Evolutionary conservation across 805 yeast genomes (phyloP).

Genomic region (Wickerhamiella siamensis): DNA sequence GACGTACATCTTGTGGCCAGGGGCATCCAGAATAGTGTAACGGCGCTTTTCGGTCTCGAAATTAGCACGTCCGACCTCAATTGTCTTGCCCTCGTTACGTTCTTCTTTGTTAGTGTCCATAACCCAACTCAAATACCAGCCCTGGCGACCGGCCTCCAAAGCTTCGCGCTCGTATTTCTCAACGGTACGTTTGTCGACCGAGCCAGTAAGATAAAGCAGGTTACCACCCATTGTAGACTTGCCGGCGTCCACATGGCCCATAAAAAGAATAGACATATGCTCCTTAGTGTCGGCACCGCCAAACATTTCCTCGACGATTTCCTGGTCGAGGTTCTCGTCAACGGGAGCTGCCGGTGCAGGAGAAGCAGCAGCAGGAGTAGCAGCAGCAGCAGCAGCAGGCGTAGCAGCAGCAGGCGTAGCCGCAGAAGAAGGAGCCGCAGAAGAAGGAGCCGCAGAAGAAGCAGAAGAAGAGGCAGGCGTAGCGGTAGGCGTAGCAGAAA

Average conservation of each 20-base stretch:
- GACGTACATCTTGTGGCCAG: conserved; percentile 98
- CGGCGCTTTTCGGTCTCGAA: conserved; percentile 97
- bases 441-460: neutral
- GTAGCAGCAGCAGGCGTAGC: conserved; percentile 1
- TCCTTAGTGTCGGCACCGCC: conserved; percentile 53
- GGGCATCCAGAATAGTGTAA: conserved; percentile 96
- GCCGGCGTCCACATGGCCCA: conserved; percentile 99
- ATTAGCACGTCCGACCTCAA: conserved; percentile 95
- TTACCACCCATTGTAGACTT: conserved; percentile 99
- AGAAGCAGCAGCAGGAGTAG: neutral
- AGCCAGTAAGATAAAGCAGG: conserved; percentile 79
- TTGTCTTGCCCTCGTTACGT: conserved; percentile 97
- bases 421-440: conserved; percentile 1
- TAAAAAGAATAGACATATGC: conserved; percentile 89
- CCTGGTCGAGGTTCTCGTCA: conserved; percentile 37
- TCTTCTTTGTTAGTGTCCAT: conserved; percentile 99
- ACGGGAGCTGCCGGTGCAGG: conserved; percentile 9
- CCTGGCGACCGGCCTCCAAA: conserved; percentile 98
- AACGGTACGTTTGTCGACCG: conserved; percentile 96
- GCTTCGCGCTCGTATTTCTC: conserved; percentile 98
- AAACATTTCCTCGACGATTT: conserved; percentile 78
- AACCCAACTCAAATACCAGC: conserved; percentile 99
- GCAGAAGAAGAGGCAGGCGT: conserved; percentile 2
- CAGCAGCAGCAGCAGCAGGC: conserved; percentile 4
- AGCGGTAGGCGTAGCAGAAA: neutral